Evolutionary conservation across 257 asterid species (phyloP).

Genomic region (Nicotiana tabacum): DNA sequence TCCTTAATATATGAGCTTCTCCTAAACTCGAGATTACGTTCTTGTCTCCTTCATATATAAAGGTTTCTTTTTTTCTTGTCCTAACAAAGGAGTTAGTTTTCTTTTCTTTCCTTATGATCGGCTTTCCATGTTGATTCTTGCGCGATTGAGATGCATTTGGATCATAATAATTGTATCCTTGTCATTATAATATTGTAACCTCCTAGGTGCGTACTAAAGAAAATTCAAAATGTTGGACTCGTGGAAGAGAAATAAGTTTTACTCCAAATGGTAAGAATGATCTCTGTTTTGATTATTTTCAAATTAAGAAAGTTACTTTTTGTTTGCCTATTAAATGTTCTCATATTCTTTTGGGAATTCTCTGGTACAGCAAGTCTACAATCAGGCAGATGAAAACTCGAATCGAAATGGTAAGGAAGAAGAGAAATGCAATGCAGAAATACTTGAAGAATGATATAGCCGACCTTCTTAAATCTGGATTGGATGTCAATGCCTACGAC

Average conservation of each 20-base stretch:
- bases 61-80: neutral
- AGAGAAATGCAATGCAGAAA: constrained; percentile 71
- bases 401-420: constrained; percentile 55
- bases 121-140: neutral
- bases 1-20: neutral
- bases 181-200: neutral
- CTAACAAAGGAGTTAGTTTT: neutral
- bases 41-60: neutral
- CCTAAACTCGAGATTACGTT: neutral
- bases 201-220: neutral
- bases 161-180: neutral
- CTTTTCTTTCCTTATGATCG: no score
- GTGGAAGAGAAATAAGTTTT: constrained; percentile 61
- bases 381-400: constrained; percentile 48
- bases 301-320: no score
- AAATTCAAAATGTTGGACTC: constrained; percentile 48
- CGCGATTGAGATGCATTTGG: neutral
- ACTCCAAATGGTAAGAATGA: constrained; percentile 50
- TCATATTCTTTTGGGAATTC: neutral
- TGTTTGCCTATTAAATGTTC: neutral
- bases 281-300: neutral
- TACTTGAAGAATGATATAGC: constrained; percentile 67
- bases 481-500: constrained; percentile 56
- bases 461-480: constrained; percentile 60
- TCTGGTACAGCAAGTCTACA: constrained; percentile 56